Evolutionary conservation across 495 filamentous ascomycete genomes (phyloP), one percentile per base, ranked within the genome.

Genomic region (Talaromyces thailandensis): DNA sequence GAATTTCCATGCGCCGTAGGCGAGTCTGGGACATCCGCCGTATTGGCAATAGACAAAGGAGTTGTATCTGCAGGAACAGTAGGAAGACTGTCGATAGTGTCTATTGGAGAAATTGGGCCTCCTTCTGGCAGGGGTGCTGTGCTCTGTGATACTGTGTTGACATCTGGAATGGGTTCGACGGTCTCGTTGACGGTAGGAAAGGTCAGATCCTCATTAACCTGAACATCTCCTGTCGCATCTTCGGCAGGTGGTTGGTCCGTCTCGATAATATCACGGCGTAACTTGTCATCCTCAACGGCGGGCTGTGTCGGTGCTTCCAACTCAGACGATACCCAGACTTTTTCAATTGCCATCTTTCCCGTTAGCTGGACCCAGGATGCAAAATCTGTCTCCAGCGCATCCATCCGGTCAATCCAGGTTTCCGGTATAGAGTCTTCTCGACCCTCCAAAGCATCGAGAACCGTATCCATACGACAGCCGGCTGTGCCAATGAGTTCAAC

Each of bases 381-480:
- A 73, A 92, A 96, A n/a, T 88, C 82, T 11, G 83, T 78, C 67
- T 98, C 95, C 14, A 96, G 73, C 0, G 72, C 70, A 69, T 98
- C 95, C 67, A 98, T 83, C 6, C 86, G 79, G 62, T 93, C 90
- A 53, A 97, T 84, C 95, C 95, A 98, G 21, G 74, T 67, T 32
- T 96, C 91, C 0, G 94, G 94, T 9, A 98, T 70, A 3, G 88
- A 88, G 66, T 98, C 94, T 59, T 87, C 79, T 26, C 85, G 81
- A 5, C 90, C 92, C 69, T 96, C 94, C 9, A 98, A 75, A 9
- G 84, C 77, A 67, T 98, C 93, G 6, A 98, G 81, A 81, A 95
- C 89, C 12, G 75, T 80, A 70, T 98, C 94, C 70, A 98, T 77
- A 24, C 85, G 76, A 40, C 81, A 81, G 0, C 91, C 95, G 1